Percentiles rank a stretch among this genome's conserved stretches.
These are phyloP conservation scores for Pinus tabuliformis DNA, from an alignment of 75 land plant genomes.

Conservation along the genomic window DNA sequence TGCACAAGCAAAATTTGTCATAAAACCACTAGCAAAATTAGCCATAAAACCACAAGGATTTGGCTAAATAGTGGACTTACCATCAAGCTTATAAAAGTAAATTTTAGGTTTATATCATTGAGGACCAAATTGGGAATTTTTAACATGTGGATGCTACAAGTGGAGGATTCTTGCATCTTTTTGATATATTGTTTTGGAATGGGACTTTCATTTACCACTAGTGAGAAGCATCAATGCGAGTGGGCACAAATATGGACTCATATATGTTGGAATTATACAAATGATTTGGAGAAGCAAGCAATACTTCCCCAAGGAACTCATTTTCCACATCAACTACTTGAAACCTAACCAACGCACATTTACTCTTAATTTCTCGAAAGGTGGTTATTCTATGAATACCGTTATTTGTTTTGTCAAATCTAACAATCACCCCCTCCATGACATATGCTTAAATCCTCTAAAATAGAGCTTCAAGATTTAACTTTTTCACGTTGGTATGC, in stretches of 20 bases:
- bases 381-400: constrained; percentile 22
- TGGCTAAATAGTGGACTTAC: no score
- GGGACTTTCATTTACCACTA: constrained; percentile 61
- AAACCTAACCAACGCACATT: constrained; percentile 83
- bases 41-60: no score
- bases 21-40: no score
- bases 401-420: no score
- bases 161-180: constrained; percentile 74
- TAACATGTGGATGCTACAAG: constrained; percentile 74
- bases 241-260: constrained; percentile 72
- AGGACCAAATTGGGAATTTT: not conserved
- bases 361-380: constrained; percentile 85
- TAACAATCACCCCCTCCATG: no score
- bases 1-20: no score
- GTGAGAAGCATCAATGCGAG: constrained; percentile 83
- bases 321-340: constrained; percentile 80
- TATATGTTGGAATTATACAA: constrained; percentile 78
- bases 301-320: constrained; percentile 73
- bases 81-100: no score
- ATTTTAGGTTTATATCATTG: no score
- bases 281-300: constrained; percentile 62
- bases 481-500: no score
- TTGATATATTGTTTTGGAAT: constrained; percentile 51
- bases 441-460: no score
- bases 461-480: no score